These are phyloP conservation scores for Cardamine resedifolia DNA, from an alignment of 345 rosid species.

Conservation along the genomic window DNA sequence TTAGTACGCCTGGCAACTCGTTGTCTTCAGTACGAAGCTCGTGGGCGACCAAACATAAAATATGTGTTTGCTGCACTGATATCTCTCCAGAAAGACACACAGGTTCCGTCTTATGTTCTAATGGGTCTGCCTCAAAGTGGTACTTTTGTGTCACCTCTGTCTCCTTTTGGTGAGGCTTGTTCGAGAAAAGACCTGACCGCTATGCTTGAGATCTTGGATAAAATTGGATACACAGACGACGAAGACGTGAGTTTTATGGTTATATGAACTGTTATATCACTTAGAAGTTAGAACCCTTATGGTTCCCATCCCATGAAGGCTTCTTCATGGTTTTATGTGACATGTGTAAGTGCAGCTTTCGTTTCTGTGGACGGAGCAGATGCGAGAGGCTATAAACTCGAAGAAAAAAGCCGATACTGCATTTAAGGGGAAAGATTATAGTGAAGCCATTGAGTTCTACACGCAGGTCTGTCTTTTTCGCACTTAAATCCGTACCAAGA, in stretches of 20 bases:
- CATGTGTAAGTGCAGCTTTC: constrained; percentile 58
- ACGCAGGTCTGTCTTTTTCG: constrained; percentile 54
- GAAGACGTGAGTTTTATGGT: constrained; percentile 52
- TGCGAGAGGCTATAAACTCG: constrained; percentile 80
- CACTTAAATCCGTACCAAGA: constrained; percentile 9
- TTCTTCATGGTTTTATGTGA: neutral
- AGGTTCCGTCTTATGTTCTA: constrained; percentile 74
- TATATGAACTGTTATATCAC: neutral
- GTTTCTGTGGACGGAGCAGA: constrained; percentile 82
- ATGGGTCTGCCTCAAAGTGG: constrained; percentile 66
- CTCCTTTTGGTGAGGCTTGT: constrained; percentile 91
- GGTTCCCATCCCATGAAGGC: neutral
- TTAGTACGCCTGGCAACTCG: constrained; percentile 76
- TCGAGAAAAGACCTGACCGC: constrained; percentile 75
- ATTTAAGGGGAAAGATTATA: constrained; percentile 69
- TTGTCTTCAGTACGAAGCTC: constrained; percentile 81
- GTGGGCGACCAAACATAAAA: constrained; percentile 77
- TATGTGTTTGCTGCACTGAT: constrained; percentile 64
- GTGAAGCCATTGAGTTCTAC: constrained; percentile 61
- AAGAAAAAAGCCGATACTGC: constrained; percentile 84
- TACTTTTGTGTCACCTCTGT: constrained; percentile 47
- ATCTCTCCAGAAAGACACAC: constrained; percentile 80
- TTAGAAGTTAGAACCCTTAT: neutral
- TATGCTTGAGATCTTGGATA: constrained; percentile 71
- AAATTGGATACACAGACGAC: constrained; percentile 81